phyloP scores from a whole-genome alignment of 768 basidiomycete genomes.

The Phanerochaete carnosa region DNA sequence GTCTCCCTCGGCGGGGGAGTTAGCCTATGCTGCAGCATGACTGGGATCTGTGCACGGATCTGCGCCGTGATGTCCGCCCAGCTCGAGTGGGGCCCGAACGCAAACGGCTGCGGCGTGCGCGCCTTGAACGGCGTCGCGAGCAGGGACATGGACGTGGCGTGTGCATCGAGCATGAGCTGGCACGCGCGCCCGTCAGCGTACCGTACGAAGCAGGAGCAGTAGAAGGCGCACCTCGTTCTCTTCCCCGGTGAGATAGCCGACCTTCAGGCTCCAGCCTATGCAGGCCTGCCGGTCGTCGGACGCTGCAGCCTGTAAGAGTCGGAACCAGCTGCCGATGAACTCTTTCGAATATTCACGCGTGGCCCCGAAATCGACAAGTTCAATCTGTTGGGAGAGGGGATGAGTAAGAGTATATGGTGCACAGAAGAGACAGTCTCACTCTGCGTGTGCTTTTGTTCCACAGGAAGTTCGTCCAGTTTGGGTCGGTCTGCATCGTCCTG shows the following conservation, averaged over 20 bases:
- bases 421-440: constrained; percentile 32
- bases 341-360: constrained; percentile 79
- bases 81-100: constrained; percentile 63
- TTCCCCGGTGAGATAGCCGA: constrained; percentile 89
- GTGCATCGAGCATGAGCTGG: constrained; percentile 84
- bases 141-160: constrained; percentile 77
- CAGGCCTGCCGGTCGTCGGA: constrained; percentile 64
- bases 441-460: constrained; percentile 69
- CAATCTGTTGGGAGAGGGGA: constrained; percentile 46
- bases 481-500: constrained; percentile 95
- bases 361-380: constrained; percentile 95
- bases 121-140: constrained; percentile 83
- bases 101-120: constrained; percentile 64
- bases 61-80: constrained; percentile 74
- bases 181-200: background rate
- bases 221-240: constrained; percentile 64
- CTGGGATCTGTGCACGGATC: constrained; percentile 79
- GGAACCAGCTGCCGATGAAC: constrained; percentile 88
- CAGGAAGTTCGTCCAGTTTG: constrained; percentile 97
- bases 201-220: background rate
- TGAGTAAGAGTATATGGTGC: too few relatives aligned
- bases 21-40: constrained; percentile 85
- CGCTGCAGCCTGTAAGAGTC: constrained; percentile 79
- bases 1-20: constrained; percentile 95
- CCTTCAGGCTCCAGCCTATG: constrained; percentile 65